A percentile compares a stretch with the other conserved stretches of the same genome.
Evolutionary conservation across 805 yeast genomes (phyloP).

Genomic region (Myxozyma nipponensis): DNA sequence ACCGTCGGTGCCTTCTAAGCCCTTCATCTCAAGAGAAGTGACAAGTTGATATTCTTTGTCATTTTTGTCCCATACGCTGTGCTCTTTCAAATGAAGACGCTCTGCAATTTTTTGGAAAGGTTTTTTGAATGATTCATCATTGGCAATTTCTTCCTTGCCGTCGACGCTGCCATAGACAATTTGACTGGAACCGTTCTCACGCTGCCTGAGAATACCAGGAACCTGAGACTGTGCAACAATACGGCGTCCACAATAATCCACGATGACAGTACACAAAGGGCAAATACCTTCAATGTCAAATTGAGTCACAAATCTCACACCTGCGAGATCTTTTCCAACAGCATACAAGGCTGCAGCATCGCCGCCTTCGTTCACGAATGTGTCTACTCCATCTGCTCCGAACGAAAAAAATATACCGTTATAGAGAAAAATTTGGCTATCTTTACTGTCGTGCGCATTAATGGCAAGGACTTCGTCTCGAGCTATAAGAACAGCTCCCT

Average conservation of each 20-base stretch:
- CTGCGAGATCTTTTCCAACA: conserved; percentile 70
- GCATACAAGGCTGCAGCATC: conserved; percentile 82
- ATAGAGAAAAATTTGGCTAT: conserved; percentile 64
- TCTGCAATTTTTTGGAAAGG: conserved; percentile 61
- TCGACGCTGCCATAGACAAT: conserved; percentile 76
- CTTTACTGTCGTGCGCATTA: conserved; percentile 68
- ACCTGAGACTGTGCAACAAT: conserved; percentile 91
- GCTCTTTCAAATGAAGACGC: conserved; percentile 73
- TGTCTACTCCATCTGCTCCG: conserved; percentile 67
- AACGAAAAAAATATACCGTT: conserved; percentile 84
- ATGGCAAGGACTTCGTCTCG: conserved; percentile 71
- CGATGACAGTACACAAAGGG: conserved; percentile 75
- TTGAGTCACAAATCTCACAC: conserved; percentile 64
- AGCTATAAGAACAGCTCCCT: conserved; percentile 73
- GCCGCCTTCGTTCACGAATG: conserved; percentile 66
- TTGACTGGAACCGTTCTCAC: conserved; percentile 42
- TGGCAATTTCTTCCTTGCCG: conserved; percentile 48
- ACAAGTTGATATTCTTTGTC: conserved; percentile 49
- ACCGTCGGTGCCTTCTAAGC: conserved; percentile 78
- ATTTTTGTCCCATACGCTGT: conserved; percentile 50
- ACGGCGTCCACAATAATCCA: conserved; percentile 87
- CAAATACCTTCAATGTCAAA: conserved; percentile 60
- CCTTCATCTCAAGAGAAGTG: conserved; percentile 78
- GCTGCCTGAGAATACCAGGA: conserved; percentile 72
- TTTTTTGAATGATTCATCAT: conserved; percentile 51